Conservation (phyloP, 1,284 basidiomycete species). For the Pseudozyma thailandica region DNA sequence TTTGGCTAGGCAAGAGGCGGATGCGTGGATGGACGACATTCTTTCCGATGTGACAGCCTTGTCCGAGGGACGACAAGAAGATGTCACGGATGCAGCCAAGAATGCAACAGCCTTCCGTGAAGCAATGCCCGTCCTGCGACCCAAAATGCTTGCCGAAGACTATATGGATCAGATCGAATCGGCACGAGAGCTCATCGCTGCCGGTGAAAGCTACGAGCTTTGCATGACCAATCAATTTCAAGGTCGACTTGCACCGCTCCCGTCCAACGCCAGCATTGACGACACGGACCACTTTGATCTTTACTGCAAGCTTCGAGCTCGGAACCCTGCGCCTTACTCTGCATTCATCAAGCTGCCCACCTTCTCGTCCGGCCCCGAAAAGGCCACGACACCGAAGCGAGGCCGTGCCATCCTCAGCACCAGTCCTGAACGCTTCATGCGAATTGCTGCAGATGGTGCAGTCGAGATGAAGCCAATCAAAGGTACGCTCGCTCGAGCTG, state of each 20-base stretch:
- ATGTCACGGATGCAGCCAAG: conserved; percentile 8
- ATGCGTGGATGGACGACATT: conserved; percentile 27
- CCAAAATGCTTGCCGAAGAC: conserved; percentile 57
- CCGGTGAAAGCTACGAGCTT: conserved; percentile 95
- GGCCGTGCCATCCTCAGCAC: conserved; percentile 76
- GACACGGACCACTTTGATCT: conserved; percentile 55
- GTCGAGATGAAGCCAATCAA: conserved; percentile 95
- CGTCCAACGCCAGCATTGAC: conserved; percentile 3
- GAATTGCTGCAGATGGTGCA: conserved; percentile 77
- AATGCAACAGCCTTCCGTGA: conserved; percentile 36
- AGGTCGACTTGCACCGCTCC: conserved; percentile 54
- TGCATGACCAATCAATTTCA: conserved; percentile 83
- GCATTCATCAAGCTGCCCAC: conserved; percentile 80
- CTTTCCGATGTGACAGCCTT: not conserved
- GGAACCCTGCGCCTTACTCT: conserved; percentile 92
- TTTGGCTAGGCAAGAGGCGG: conserved; percentile 12
- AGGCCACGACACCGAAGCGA: conserved; percentile 39
- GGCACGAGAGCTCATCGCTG: conserved; percentile 80
- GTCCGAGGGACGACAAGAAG: not conserved
- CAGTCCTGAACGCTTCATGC: conserved; percentile 92
- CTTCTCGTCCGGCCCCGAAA: conserved; percentile 63
- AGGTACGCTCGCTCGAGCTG: conserved; percentile 73
- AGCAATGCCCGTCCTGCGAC: conserved; percentile 29
- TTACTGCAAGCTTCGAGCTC: conserved; percentile 69
- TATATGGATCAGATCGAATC: conserved; percentile 80